Conservation (phyloP, 352 stramenopile species). For the Pythium phragmitis region DNA sequence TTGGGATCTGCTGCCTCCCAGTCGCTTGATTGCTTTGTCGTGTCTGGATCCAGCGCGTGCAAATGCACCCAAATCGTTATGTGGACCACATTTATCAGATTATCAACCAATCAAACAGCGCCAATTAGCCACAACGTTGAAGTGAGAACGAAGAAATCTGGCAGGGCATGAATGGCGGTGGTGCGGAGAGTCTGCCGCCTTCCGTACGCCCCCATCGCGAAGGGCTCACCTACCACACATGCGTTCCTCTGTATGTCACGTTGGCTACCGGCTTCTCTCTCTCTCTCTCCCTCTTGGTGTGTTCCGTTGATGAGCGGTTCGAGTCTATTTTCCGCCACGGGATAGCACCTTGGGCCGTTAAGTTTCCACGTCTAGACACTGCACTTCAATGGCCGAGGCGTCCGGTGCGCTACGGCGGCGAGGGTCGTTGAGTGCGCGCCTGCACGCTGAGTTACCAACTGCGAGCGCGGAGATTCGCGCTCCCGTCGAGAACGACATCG, state of each 20-base stretch:
- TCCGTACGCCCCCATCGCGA: too few relatives aligned
- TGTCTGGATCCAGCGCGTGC: not conserved
- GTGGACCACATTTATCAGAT: constrained; percentile 10
- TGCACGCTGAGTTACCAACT: constrained; percentile 45
- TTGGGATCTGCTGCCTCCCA: not conserved
- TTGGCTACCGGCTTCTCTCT: not conserved
- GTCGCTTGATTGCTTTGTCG: not conserved
- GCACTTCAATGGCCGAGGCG: not conserved
- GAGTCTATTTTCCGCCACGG: constrained; percentile 1
- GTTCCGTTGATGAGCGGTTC: not conserved
- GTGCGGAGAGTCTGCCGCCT: not conserved
- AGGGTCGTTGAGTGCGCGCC: constrained; percentile 49
- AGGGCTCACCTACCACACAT: not conserved
- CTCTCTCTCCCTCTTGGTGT: not conserved
- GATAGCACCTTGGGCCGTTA: not conserved
- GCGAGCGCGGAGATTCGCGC: not conserved
- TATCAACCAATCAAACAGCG: constrained; percentile 25
- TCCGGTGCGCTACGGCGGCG: constrained; percentile 5
- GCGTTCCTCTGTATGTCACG: not conserved
- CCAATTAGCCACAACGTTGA: not conserved
- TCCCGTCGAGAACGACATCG: not conserved
- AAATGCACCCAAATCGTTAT: not conserved
- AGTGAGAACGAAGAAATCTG: not conserved
- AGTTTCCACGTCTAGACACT: not conserved
- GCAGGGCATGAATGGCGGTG: not conserved